Conservation (phyloP, 2,329 filamentous ascomycete species). For the Hymenoscyphus albidus region DNA sequence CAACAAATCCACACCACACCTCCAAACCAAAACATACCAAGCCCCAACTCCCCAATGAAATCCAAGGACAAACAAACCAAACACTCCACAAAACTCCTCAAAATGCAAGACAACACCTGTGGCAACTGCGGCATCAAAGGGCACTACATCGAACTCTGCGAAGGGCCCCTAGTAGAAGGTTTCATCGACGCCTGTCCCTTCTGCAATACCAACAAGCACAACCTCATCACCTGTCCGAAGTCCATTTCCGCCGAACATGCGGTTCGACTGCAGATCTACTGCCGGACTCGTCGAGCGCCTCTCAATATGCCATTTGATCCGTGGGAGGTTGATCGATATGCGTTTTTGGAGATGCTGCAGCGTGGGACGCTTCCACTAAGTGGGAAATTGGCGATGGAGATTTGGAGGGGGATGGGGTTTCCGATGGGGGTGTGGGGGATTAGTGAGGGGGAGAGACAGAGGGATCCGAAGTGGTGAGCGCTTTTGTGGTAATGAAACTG, state of each 20-base stretch:
- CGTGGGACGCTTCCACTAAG: not conserved
- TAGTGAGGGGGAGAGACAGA: not conserved
- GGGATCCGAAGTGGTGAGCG: not conserved
- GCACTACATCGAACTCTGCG: not conserved
- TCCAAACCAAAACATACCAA: not conserved
- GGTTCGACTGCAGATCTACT: not conserved
- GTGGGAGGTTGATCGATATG: not conserved
- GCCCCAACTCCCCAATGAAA: not conserved
- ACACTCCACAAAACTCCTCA: not conserved
- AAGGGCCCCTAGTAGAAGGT: not conserved
- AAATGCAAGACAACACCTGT: not conserved
- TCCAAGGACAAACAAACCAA: not conserved
- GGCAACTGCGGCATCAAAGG: not conserved
- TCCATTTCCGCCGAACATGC: not conserved
- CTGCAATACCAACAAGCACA: not conserved
- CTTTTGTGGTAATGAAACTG: too few relatives aligned
- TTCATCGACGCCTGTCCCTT: not conserved
- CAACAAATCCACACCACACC: not conserved
- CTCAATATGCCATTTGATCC: not conserved
- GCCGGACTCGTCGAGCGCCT: not conserved
- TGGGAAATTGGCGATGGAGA: not conserved
- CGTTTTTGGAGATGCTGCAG: not conserved
- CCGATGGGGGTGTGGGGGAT: not conserved
- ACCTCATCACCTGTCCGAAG: not conserved
- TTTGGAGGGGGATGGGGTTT: not conserved